phyloP scores from a whole-genome alignment of 2,329 filamentous ascomycete genomes.

The Penicillium polonicum region DNA sequence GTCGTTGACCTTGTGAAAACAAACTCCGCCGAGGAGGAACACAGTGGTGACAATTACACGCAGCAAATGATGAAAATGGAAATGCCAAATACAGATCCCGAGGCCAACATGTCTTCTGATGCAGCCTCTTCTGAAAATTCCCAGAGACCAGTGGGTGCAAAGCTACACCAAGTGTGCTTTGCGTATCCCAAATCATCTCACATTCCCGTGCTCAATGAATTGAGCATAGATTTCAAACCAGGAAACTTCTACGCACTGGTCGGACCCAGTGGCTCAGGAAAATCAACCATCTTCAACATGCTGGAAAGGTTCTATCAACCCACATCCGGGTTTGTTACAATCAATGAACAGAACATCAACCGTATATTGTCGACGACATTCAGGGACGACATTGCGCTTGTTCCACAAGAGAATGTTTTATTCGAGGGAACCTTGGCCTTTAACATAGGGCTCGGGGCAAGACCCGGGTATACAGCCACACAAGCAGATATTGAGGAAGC shows the following conservation, averaged over 20 bases:
- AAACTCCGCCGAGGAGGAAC: not conserved
- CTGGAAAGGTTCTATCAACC: slow-evolving; percentile 57
- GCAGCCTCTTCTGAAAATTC: too few relatives aligned
- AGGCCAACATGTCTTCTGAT: too few relatives aligned
- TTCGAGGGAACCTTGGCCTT: slow-evolving; percentile 50
- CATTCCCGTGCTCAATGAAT: slow-evolving; percentile 17
- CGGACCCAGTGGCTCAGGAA: slow-evolving; percentile 65
- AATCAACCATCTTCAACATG: slow-evolving; percentile 63
- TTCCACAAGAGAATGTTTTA: slow-evolving; percentile 48
- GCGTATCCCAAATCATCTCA: not conserved
- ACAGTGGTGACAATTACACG: too few relatives aligned
- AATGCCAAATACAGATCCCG: too few relatives aligned
- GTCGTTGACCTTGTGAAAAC: slow-evolving; percentile 41
- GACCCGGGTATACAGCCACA: slow-evolving; percentile 55
- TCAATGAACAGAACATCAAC: too few relatives aligned
- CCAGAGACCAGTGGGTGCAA: too few relatives aligned
- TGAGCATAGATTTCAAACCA: slow-evolving; percentile 52
- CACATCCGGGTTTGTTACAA: slow-evolving; percentile 12
- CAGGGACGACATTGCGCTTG: slow-evolving; percentile 47
- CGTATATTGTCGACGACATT: slow-evolving; percentile 13
- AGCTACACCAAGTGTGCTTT: not conserved
- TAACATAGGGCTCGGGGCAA: slow-evolving; percentile 46
- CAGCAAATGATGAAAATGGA: too few relatives aligned
- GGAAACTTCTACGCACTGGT: slow-evolving; percentile 65
- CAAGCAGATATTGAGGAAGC: slow-evolving; percentile 64